These are phyloP conservation scores for Coemansia sp. DNA, from an alignment of 192 early-diverging fungal genomes.

Conservation along the genomic window DNA sequence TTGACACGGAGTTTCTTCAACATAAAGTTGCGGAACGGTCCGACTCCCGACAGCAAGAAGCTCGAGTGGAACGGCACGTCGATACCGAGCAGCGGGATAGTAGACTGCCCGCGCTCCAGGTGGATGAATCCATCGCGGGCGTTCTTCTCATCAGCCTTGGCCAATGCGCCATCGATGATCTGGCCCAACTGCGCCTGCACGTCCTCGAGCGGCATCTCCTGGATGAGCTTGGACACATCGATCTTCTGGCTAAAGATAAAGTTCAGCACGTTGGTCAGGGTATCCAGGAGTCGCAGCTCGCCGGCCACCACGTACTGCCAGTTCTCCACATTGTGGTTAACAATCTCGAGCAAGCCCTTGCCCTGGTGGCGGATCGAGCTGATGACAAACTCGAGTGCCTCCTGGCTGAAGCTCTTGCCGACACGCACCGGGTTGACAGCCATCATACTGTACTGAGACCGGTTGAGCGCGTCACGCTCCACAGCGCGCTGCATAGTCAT, in stretches of 20 bases:
- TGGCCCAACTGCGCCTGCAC: constrained; percentile 62
- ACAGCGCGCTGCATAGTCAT: constrained; percentile 99
- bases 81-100: constrained; percentile 89
- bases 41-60: constrained; percentile 90
- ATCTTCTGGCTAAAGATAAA: constrained; percentile 74
- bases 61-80: constrained; percentile 97
- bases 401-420: constrained; percentile 84
- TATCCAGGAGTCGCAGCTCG: constrained; percentile 78
- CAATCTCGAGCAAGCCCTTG: constrained; percentile 85
- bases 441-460: constrained; percentile 96
- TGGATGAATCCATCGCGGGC: constrained; percentile 64
- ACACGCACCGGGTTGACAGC: constrained; percentile 94
- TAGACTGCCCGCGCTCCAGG: constrained; percentile 88
- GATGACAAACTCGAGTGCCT: constrained; percentile 73
- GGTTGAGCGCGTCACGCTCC: constrained; percentile 77
- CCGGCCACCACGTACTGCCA: constrained; percentile 96
- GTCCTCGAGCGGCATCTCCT: neutral
- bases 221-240: constrained; percentile 55
- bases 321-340: constrained; percentile 98
- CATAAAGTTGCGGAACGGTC: constrained; percentile 90
- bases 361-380: constrained; percentile 79
- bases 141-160: constrained; percentile 69
- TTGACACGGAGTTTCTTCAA: constrained; percentile 83
- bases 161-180: constrained; percentile 77
- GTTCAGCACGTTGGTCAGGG: constrained; percentile 83